Conservation (phyloP, 164 flowering plant genomes). For the Stephania japonica region DNA sequence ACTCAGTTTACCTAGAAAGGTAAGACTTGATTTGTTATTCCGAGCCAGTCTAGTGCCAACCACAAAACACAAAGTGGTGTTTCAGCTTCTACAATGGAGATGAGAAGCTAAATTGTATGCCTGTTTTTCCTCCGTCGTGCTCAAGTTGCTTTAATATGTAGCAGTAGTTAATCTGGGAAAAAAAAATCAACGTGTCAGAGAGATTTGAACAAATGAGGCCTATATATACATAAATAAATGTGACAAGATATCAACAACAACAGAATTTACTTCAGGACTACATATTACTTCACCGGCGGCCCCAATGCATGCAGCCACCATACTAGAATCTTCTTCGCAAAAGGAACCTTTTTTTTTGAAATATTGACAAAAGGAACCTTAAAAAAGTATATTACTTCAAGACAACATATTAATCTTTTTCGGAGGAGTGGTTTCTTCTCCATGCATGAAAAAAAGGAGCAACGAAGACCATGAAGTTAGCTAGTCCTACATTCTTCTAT, state of each 20-base stretch:
- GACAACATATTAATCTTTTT: not conserved
- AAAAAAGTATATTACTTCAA: too few species aligned
- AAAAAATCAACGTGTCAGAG: slow-evolving; percentile 11
- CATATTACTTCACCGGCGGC: not conserved
- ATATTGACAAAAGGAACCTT: not conserved
- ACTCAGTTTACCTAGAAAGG: not conserved
- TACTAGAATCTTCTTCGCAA: not conserved
- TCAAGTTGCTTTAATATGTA: slow-evolving; percentile 60
- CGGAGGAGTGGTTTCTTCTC: not conserved
- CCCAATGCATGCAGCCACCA: not conserved
- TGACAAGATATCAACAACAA: not conserved
- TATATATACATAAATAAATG: not conserved
- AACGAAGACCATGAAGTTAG: not conserved
- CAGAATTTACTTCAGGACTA: too few species aligned
- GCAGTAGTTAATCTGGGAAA: slow-evolving; percentile 75
- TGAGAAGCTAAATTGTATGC: slow-evolving; percentile 78
- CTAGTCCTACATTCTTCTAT: not conserved
- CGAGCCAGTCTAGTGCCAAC: not conserved
- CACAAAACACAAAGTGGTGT: not conserved
- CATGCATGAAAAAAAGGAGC: not conserved
- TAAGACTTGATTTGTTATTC: not conserved
- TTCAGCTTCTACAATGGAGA: slow-evolving; percentile 35
- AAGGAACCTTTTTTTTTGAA: not conserved
- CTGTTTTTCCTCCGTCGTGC: slow-evolving; percentile 72
- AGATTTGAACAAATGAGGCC: not conserved